phyloP scores from a whole-genome alignment of 2,329 filamentous ascomycete species.

The Pestalotiopsis sp. region DNA sequence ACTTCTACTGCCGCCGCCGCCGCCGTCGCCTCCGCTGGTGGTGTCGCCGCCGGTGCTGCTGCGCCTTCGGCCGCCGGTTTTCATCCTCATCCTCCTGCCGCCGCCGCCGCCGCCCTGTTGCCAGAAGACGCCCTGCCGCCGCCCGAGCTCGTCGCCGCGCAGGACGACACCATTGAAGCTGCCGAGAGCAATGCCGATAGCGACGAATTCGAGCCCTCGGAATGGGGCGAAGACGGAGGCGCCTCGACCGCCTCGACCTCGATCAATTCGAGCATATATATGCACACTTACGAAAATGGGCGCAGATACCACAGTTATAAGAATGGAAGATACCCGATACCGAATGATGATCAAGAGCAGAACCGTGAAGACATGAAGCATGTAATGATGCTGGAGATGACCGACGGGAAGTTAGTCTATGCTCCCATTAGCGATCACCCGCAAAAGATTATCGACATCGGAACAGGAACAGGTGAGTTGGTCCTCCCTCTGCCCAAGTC shows the following conservation, averaged over 20 bases:
- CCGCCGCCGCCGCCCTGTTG: background rate
- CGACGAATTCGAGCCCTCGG: conserved; percentile 21
- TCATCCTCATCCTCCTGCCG: background rate
- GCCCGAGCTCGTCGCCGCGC: background rate
- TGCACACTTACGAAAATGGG: conserved; percentile 45
- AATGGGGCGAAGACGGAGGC: conserved; percentile 18
- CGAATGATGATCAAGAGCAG: conserved; percentile 48
- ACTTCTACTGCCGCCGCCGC: background rate
- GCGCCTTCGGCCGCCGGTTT: background rate
- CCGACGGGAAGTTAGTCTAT: conserved; percentile 40
- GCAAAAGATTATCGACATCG: conserved; percentile 40
- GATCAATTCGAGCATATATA: conserved; percentile 36
- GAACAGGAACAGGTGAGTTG: conserved; percentile 48
- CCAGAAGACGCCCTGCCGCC: background rate
- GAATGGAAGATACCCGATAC: conserved; percentile 40
- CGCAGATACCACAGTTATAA: conserved; percentile 44
- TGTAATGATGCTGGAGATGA: conserved; percentile 28
- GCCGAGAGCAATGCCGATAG: conserved; percentile 14
- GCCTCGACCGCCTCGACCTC: conserved; percentile 27
- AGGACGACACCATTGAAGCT: conserved; percentile 15
- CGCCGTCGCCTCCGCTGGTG: background rate
- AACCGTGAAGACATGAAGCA: conserved; percentile 39
- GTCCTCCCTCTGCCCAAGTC: background rate
- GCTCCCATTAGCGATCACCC: conserved; percentile 41
- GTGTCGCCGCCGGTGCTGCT: background rate